A percentile compares a stretch with the other conserved stretches of the same genome.
Evolutionary conservation across 1,139 yeast genomes (phyloP).

Genomic region (Candida mesenterica): DNA sequence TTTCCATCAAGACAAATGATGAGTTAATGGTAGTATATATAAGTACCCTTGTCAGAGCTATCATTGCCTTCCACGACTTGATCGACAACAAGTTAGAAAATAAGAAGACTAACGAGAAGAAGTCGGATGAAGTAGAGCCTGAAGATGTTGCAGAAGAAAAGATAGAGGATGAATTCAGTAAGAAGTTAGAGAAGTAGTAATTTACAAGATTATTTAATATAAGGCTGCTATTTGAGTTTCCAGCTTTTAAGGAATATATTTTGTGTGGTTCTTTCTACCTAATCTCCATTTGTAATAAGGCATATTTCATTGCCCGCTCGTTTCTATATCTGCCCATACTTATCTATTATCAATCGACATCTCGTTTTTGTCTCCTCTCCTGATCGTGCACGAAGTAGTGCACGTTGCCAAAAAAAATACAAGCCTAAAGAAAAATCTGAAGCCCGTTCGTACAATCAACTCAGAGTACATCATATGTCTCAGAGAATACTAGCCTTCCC

Average conservation of each 20-base stretch:
- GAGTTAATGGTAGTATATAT: conserved; percentile 92
- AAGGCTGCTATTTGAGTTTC: too few species aligned
- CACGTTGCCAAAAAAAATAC: conserved; percentile 3
- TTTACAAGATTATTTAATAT: too few species aligned
- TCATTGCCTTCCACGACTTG: conserved; percentile 93
- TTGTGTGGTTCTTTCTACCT: too few species aligned
- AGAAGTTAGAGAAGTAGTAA: conserved; percentile 6
- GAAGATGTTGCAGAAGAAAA: conserved; percentile 9
- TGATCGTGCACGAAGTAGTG: neutral
- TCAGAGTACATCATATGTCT: neutral
- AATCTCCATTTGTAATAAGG: too few species aligned
- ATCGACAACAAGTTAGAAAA: conserved; percentile 94
- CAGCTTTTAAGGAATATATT: too few species aligned
- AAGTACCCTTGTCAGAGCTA: conserved; percentile 86
- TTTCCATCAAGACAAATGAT: conserved; percentile 91
- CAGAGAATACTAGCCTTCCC: conserved; percentile 20
- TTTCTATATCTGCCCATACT: too few species aligned
- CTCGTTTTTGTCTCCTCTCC: neutral
- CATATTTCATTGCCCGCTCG: too few species aligned
- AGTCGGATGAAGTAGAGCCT: conserved; percentile 12
- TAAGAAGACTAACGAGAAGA: conserved; percentile 51
- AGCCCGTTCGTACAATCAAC: neutral
- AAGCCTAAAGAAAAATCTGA: neutral
- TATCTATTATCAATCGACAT: neutral
- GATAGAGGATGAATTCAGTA: conserved; percentile 5